Evolutionary conservation across 1,284 basidiomycete genomes (phyloP), one percentile per base, ranked within the genome.

Genomic region (Boletus sp.): DNA sequence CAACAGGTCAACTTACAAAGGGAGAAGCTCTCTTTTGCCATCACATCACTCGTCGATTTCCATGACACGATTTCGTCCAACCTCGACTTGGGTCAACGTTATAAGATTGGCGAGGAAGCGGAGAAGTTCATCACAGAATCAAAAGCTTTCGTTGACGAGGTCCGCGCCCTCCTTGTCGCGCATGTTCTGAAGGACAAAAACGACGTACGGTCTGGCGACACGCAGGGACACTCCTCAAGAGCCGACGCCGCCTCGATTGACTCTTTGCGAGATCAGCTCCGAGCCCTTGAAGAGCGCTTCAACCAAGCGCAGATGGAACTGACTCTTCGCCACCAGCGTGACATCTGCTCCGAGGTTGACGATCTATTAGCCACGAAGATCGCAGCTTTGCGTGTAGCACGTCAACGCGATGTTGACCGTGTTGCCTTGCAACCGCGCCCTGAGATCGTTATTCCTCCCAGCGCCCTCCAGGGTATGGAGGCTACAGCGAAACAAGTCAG

Each of bases 251-350:
- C 42, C 26, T 16, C 16, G 8, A 22, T 51, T 6, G 48, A 57
- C 26, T 37, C 50, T 5, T 38, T 68, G 34, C 56, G 26, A 45
- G 45, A 12, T 34, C 54, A 36, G 19, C 23, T 69, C 5, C 55
- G 29, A 27, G 43, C 61, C 13, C 51, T 67, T 9, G 65, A 60
- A 37, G 58, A 66, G 23, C 58, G 58, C 20, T 46, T 69, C 10
- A 66, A 65, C n/a, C 64, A 68, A 42, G 50, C 61, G 4, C 60
- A 59, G 10, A 54, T 65, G 8, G 62, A 65, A 20, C 41, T 69
- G 14, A 65, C 66, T 22, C 50, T 69, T 26, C 53, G 49, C 26
- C 57, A 41, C 38, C 58, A 33, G 19, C 42, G 41, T 22, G 51
- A 65, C 20, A 51, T 65, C 14, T 42, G 38, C 20, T 39, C 46